These are phyloP conservation scores for Diaporthe longicolla DNA, from an alignment of 2,329 filamentous ascomycete species.

Conservation along the genomic window DNA sequence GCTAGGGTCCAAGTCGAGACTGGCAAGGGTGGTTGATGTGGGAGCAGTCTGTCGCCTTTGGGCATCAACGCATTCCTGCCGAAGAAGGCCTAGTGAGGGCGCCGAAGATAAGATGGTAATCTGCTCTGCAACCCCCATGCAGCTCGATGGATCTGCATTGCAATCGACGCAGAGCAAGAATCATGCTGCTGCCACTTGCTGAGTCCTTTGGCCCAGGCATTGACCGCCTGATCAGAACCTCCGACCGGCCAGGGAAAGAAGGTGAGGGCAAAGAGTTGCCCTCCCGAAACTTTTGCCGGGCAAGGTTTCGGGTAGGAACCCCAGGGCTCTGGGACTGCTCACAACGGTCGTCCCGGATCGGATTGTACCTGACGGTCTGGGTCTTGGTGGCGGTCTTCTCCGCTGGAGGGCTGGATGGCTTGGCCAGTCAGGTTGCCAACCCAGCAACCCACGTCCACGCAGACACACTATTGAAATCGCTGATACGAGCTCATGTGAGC, in stretches of 20 bases:
- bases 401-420: not conserved
- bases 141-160: constrained; percentile 29
- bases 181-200: constrained; percentile 29
- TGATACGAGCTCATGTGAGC: constrained; percentile 27
- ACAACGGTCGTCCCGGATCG: constrained; percentile 29
- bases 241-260: constrained; percentile 15
- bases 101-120: constrained; percentile 31
- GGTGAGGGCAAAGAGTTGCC: constrained; percentile 15
- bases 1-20: constrained; percentile 12
- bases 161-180: constrained; percentile 26
- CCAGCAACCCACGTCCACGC: not conserved
- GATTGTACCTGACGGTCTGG: constrained; percentile 11
- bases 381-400: constrained; percentile 20
- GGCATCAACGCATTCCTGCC: constrained; percentile 35
- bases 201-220: constrained; percentile 18
- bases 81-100: constrained; percentile 27
- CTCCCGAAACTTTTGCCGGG: constrained; percentile 29
- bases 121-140: constrained; percentile 33
- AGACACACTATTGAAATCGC: not conserved
- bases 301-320: constrained; percentile 27
- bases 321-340: constrained; percentile 18
- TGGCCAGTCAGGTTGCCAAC: not conserved
- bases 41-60: constrained; percentile 16
- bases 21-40: constrained; percentile 13
- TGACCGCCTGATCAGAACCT: constrained; percentile 27